phyloP scores from a whole-genome alignment of 768 basidiomycete genomes.

The Hypholoma fasciculare region DNA sequence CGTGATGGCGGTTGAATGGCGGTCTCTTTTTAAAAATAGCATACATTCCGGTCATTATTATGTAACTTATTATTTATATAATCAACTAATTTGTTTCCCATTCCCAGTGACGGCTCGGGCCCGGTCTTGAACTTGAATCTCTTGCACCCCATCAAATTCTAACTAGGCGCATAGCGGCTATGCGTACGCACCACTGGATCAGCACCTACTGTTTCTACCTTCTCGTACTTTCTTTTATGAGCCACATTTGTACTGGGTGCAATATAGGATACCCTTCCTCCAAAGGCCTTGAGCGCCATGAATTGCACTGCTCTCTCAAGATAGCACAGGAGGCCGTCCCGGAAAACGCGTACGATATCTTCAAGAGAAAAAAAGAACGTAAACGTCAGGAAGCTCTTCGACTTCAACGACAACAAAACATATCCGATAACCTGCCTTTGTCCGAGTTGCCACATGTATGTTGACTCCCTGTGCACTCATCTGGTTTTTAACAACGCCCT shows the following conservation, averaged over 20 bases:
- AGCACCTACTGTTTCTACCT: too few species aligned
- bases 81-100: too few species aligned
- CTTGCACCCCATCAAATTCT: too few species aligned
- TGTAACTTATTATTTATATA: too few species aligned
- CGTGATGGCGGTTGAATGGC: too few species aligned
- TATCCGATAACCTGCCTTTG: background rate
- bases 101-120: too few species aligned
- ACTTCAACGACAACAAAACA: background rate
- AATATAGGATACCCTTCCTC: background rate
- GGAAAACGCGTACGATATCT: background rate
- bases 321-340: background rate
- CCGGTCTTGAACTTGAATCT: too few species aligned
- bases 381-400: background rate
- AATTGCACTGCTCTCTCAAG: background rate
- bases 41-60: too few species aligned
- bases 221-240: background rate
- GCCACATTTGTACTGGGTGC: background rate
- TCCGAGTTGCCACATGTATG: background rate
- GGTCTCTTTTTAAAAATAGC: conserved; percentile 93
- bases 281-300: background rate
- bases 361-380: background rate
- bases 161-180: too few species aligned
- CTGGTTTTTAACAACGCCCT: too few species aligned
- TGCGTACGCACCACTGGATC: too few species aligned
- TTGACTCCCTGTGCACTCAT: too few species aligned